Evolutionary conservation across 306 rosid species (phyloP), one percentile per base, ranked within the genome.

Genomic region (Castanospermum australe): DNA sequence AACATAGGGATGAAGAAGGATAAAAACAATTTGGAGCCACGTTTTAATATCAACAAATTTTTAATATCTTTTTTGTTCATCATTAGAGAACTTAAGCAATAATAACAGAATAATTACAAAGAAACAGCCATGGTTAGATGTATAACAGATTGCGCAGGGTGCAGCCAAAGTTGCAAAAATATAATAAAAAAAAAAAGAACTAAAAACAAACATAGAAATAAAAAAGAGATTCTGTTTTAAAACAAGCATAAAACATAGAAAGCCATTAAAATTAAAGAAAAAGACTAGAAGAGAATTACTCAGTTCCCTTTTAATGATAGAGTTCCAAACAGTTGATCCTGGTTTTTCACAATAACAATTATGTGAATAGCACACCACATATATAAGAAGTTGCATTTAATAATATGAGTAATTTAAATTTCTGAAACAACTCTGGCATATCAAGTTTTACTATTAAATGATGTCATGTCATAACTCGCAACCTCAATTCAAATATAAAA

Each of bases 381-480:
- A 9, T 44, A 32, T 9, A 61, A 30, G 30, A 60, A 42, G 42
- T 32, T 30, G 21, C 28, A 71, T 52, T 39, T 25, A 45, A 48
- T 8, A 48, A n/a, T 30, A 38, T 17, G 0, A 56, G 30, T n/a
- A 67, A 36, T 35, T 52, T 7, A 35, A 66, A 64, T 63, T 56
- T 57, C 64, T 39, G 54, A 79, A 79, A 14, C 42, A 32, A 25
- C 75, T 50, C 35, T 59, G 64, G 32, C 18, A 55, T 21, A 54
- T 57, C 9, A 48, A 47, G 15, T 60, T 22, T 57, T 44, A 25
- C 36, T 30, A 45, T 32, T 79, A 45, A 61, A 68, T 28, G 32
- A 62, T 60, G 39, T 4, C 57, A 68, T 62, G 30, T 20, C 61
- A 45, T 68, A 68, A 61, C 22, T 50, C 73, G 77, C 73, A 14